phyloP scores from a whole-genome alignment of 2,329 filamentous ascomycete genomes.

The Beauveria brongniartii region DNA sequence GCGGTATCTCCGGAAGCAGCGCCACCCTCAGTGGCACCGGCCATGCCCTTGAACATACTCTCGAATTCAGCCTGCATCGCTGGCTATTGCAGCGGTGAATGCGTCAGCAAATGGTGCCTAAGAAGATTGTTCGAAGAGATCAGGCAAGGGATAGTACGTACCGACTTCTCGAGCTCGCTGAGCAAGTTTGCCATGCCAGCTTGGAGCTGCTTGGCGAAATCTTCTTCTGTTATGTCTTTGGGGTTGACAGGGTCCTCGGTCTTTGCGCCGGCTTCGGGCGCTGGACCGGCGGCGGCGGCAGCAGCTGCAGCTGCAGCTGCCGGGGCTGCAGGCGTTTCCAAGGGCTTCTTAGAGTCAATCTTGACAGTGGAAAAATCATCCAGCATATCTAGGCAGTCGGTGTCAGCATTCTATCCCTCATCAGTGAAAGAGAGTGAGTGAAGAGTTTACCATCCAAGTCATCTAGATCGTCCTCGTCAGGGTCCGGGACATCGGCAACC shows the following conservation, averaged over 20 bases:
- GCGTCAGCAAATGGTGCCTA: neutral
- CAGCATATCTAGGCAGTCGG: slow-evolving; percentile 62
- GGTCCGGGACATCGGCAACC: slow-evolving; percentile 62
- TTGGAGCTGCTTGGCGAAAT: slow-evolving; percentile 80
- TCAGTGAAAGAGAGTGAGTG: neutral
- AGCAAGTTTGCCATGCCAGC: slow-evolving; percentile 82
- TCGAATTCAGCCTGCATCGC: slow-evolving; percentile 77
- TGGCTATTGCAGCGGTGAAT: slow-evolving; percentile 30
- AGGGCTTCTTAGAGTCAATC: slow-evolving; percentile 24
- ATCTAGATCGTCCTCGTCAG: slow-evolving; percentile 85
- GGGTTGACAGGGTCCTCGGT: slow-evolving; percentile 17
- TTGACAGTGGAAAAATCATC: slow-evolving; percentile 75
- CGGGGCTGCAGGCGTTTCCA: slow-evolving; percentile 18
- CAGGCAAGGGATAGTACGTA: slow-evolving; percentile 19
- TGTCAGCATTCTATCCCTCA: neutral
- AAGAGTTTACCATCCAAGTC: slow-evolving; percentile 71
- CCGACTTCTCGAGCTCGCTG: slow-evolving; percentile 57
- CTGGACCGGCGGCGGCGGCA: neutral
- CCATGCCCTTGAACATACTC: slow-evolving; percentile 65
- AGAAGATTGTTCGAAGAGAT: neutral
- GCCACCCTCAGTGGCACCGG: slow-evolving; percentile 38
- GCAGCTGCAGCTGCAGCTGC: slow-evolving; percentile 18
- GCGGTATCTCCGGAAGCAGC: slow-evolving; percentile 31
- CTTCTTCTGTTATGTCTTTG: slow-evolving; percentile 56
- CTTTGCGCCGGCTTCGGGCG: slow-evolving; percentile 12